Base-by-base conservation (phyloP, 2,329 filamentous ascomycete genomes). In the Stenocarpella maydis region DNA sequence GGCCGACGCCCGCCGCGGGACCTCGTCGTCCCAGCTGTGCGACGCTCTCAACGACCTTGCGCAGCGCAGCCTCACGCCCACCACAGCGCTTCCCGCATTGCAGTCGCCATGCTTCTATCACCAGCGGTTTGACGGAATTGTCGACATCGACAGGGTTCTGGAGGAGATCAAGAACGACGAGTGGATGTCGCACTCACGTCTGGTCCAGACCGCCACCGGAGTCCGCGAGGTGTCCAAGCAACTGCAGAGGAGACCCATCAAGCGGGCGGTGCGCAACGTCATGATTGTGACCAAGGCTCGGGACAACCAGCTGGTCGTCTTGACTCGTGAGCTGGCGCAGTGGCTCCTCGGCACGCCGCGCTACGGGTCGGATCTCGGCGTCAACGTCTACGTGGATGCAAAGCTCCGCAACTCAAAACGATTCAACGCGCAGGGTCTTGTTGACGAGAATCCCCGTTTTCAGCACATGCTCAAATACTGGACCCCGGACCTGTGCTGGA, bases 241-340 rank as follows among this genome's bases (percentile, higher is more conserved):
- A 82, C 86, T 99, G 69, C 95, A 97, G 82, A 90, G 95, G 68
- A 89, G 94, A 49, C 95, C 96, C 26, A 94, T 98, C 80, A 96
- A 93, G 81, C 91, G 95, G 74, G 95, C 95, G 14, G 95, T 99
- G 55, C 90, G 89, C 77, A 98, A 94, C 78, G 89, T 99, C 76
- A 98, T 99, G 96, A 97, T 99, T 76, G 93, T 99, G 73, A 99
- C 96, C 71, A 99, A 98, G 82, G 96, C 96, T 26, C 90, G 96
- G 72, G 96, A 99, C 82, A 98, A 99, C 77, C 90, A 93, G 74
- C 87, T 99, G 19, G 95, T 99, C 41, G 88, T 92, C 74, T 85
- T 98, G 74, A 99, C 96, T 1, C 88, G 93, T 70, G 94, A 99
- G 78, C 84, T 99, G 70, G 86, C 95, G 14, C 88, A 91, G 74